Evolutionary conservation across 2,329 filamentous ascomycete genomes (phyloP), one percentile per base, ranked within the genome.

Genomic region (Pseudogymnoascus sp.): DNA sequence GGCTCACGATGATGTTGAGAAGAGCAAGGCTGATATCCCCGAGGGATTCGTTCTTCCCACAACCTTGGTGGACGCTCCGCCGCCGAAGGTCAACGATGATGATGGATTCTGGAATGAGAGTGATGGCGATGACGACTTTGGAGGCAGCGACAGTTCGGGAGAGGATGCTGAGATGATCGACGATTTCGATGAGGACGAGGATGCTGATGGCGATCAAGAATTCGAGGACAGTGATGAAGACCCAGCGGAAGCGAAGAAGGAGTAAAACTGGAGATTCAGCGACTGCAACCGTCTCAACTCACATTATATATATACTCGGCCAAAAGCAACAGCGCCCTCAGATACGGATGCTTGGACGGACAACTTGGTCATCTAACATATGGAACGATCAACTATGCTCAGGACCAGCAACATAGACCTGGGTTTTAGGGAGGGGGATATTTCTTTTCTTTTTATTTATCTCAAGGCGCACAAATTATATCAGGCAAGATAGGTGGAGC

Each of bases 101-200:
- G 86, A 88, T 67, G 89, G 89, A 64, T 95, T 95, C 72, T 94
- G 90, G 88, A 84, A 83, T 35, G 88, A 90, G 72, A 86, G 84
- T 57, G 89, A 89, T 63, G 82, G 89, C 66, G 88, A 90, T 67
- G 84, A 89, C 60, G 88, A 92, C 67, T 92, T 92, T 73, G 88
- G 86, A 8, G 87, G 87, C 13, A 90, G 87, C 68, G 88, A 90
- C 66, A 84, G 82, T 61, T 70, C 68, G 9, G 82, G 81, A 33
- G 86, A 86, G 9, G 81, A 84, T 44, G 81, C 84, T 29, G 81
- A 83, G 24, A 79, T 83, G 74, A 81, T 82, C 33, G 84, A 87
- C 50, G 82, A 81, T 40, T 79, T 81, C 24, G 79, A 80, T 7
- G 82, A 83, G 40, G 75, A 73, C 7, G 81, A 82, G 10, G 78